A percentile compares a stretch with the other conserved stretches of the same genome.
Evolutionary conservation across 495 filamentous ascomycete species (phyloP).

Genomic region (Chaetomidium leptoderma): DNA sequence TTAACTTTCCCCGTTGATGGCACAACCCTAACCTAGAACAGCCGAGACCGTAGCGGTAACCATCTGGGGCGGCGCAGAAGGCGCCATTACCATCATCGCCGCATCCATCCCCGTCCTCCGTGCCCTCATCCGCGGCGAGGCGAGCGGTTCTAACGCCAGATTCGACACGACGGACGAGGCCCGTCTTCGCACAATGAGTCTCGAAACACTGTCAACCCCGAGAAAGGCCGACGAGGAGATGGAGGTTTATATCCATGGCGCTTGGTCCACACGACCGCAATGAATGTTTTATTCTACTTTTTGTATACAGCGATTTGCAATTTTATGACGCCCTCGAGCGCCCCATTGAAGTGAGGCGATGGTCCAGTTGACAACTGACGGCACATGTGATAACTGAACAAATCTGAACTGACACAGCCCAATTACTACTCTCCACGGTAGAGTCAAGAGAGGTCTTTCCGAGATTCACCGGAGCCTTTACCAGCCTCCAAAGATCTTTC

Average conservation of each 20-base stretch:
- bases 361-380: no score
- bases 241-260: background rate
- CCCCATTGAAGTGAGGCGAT: no score
- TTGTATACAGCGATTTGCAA: background rate
- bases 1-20: no score
- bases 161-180: slow-evolving; percentile 9
- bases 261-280: background rate
- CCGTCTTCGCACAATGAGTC: slow-evolving; percentile 1
- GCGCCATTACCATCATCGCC: slow-evolving; percentile 35
- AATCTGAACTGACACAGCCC: no score
- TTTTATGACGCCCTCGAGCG: no score
- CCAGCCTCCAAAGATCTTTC: no score
- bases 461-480: no score
- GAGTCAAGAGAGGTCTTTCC: no score
- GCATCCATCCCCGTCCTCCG: slow-evolving; percentile 37
- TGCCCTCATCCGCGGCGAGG: slow-evolving; percentile 19
- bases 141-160: background rate
- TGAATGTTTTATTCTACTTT: no score
- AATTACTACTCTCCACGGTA: no score
- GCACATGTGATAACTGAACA: no score
- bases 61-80: slow-evolving; percentile 34
- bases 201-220: background rate
- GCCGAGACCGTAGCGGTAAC: slow-evolving; percentile 30
- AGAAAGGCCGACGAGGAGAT: background rate
- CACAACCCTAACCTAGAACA: slow-evolving; percentile 13